Percentiles rank a stretch among this genome's conserved stretches.
phyloP scores from a whole-genome alignment of 345 rosid species.

The Eucalyptus curtisii region DNA sequence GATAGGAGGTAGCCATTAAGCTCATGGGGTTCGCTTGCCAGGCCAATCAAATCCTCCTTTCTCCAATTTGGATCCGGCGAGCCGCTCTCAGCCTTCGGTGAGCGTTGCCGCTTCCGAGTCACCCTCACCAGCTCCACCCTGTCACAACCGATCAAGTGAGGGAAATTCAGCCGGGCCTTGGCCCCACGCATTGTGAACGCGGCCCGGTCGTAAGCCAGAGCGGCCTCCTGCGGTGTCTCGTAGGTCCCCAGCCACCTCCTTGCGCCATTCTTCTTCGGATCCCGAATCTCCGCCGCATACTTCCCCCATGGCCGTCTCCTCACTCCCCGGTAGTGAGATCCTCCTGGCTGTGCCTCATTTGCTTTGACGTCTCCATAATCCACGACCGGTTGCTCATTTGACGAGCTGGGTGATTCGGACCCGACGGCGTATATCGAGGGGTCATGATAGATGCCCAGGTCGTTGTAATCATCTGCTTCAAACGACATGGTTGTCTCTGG shows the following conservation, averaged over 20 bases:
- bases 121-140: background rate
- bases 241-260: constrained; percentile 71
- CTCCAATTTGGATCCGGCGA: background rate
- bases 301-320: constrained; percentile 61
- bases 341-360: background rate
- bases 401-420: background rate
- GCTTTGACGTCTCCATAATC: background rate
- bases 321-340: background rate
- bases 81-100: background rate
- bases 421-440: background rate
- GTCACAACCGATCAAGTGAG: background rate
- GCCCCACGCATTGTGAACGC: background rate
- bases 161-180: background rate
- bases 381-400: background rate
- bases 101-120: background rate
- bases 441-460: background rate
- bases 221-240: constrained; percentile 48
- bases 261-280: constrained; percentile 53
- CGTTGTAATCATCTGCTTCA: background rate
- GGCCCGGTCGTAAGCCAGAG: background rate
- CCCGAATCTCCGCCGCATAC: constrained; percentile 70
- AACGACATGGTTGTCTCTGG: background rate
- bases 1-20: background rate
- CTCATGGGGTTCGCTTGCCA: background rate
- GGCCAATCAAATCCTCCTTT: background rate